phyloP scores from a whole-genome alignment of 2,329 filamentous ascomycete species.

The Aspergillus fijiensis region DNA sequence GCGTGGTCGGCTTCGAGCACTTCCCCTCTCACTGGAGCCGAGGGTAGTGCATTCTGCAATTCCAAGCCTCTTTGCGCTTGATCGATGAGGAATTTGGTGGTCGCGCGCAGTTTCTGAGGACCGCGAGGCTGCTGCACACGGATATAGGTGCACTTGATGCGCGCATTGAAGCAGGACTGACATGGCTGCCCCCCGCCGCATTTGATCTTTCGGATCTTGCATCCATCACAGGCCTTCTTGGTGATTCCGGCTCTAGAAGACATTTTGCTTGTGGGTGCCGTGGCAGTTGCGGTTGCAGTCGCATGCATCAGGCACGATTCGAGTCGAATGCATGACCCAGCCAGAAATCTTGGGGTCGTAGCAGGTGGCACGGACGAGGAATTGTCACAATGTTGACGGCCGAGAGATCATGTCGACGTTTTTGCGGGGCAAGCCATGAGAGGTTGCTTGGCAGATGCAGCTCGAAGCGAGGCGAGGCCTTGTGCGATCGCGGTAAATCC shows the following conservation, averaged over 20 bases:
- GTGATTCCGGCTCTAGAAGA: slow-evolving; percentile 20
- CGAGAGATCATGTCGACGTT: not conserved
- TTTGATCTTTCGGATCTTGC: slow-evolving; percentile 55
- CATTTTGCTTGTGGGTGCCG: slow-evolving; percentile 10
- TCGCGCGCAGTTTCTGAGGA: slow-evolving; percentile 42
- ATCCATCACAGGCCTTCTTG: slow-evolving; percentile 52
- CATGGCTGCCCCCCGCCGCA: slow-evolving; percentile 53
- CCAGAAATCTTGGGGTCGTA: not conserved
- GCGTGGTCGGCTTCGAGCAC: not conserved
- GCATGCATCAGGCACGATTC: not conserved
- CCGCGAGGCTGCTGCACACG: slow-evolving; percentile 47
- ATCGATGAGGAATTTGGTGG: slow-evolving; percentile 24
- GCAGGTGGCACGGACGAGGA: not conserved
- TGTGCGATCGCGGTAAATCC: slow-evolving; percentile 1
- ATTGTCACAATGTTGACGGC: not conserved
- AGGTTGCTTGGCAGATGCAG: not conserved
- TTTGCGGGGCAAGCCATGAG: slow-evolving; percentile 5
- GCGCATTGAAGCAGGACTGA: slow-evolving; percentile 45
- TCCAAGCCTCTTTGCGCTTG: slow-evolving; percentile 17
- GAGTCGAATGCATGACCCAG: not conserved
- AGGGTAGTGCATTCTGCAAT: not conserved
- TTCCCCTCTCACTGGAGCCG: not conserved
- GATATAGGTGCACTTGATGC: slow-evolving; percentile 54
- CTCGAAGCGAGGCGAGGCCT: slow-evolving; percentile 1
- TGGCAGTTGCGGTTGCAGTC: not conserved